Evolutionary conservation across 2,329 filamentous ascomycete species (phyloP).

Genomic region (Colletotrichum caudatum): DNA sequence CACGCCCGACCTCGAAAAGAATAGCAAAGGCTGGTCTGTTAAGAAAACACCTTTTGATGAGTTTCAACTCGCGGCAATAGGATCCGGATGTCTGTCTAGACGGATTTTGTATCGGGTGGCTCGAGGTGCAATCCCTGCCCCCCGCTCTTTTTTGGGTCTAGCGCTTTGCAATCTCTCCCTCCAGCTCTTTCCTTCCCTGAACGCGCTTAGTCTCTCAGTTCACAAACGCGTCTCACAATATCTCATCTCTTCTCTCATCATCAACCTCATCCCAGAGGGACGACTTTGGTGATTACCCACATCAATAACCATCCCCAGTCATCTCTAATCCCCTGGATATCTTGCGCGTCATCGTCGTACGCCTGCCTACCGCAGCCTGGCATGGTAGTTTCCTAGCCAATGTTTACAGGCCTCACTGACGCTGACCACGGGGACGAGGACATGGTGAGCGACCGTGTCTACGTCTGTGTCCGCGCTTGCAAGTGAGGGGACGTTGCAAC

Average conservation of each 20-base stretch:
- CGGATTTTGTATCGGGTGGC: slow-evolving; percentile 3
- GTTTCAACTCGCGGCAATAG: neutral
- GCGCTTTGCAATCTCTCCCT: slow-evolving; percentile 41
- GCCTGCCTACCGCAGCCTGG: slow-evolving; percentile 30
- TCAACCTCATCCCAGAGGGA: slow-evolving; percentile 37
- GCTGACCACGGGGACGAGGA: slow-evolving; percentile 36
- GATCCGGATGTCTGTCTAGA: slow-evolving; percentile 8
- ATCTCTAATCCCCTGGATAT: neutral
- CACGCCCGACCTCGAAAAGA: neutral
- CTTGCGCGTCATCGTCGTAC: neutral
- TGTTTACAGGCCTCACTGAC: slow-evolving; percentile 37
- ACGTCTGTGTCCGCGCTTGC: slow-evolving; percentile 38
- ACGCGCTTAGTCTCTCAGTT: slow-evolving; percentile 41
- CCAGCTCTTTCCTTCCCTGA: slow-evolving; percentile 34
- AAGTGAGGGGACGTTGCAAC: slow-evolving; percentile 32
- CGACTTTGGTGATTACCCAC: slow-evolving; percentile 1
- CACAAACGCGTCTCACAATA: slow-evolving; percentile 42
- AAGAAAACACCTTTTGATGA: neutral
- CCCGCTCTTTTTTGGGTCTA: slow-evolving; percentile 32
- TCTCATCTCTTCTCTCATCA: slow-evolving; percentile 40
- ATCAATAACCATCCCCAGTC: slow-evolving; percentile 16
- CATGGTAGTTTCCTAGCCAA: slow-evolving; percentile 39
- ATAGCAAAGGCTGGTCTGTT: neutral
- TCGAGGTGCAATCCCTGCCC: slow-evolving; percentile 28
- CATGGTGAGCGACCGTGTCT: slow-evolving; percentile 40